Conservation (phyloP, 768 basidiomycete species). For the Suillus brevipes region DNA sequence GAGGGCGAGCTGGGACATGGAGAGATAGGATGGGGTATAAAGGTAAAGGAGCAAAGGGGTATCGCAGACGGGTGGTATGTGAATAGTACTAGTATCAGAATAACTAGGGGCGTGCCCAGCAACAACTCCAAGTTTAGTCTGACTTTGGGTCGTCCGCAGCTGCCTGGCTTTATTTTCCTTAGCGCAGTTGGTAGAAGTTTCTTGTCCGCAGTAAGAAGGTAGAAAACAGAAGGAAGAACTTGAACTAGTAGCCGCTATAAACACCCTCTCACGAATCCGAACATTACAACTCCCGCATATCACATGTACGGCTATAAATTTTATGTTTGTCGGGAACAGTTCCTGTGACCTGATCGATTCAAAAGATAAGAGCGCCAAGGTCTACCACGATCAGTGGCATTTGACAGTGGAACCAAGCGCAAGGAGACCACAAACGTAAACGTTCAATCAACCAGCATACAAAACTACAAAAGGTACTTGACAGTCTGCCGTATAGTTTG, state of each 20-base stretch:
- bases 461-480: constrained; percentile 12
- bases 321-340: background rate
- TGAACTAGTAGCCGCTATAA: background rate
- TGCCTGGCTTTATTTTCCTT: constrained; percentile 8
- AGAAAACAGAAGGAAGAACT: background rate
- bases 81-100: constrained; percentile 3
- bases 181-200: background rate
- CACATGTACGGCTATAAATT: constrained; percentile 4
- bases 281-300: constrained; percentile 7
- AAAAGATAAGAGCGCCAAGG: background rate
- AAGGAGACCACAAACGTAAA: background rate
- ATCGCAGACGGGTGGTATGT: constrained; percentile 5
- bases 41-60: constrained; percentile 5
- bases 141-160: constrained; percentile 7
- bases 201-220: constrained; percentile 8
- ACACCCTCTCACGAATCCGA: constrained; percentile 6
- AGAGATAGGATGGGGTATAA: constrained; percentile 25
- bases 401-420: background rate
- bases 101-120: constrained; percentile 4
- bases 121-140: constrained; percentile 1
- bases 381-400: background rate
- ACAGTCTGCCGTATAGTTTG: background rate
- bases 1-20: constrained; percentile 23
- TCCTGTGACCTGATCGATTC: background rate
- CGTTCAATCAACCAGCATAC: constrained; percentile 4